Evolutionary conservation across 345 rosid species (phyloP), one percentile per base, ranked within the genome.

Genomic region (Raphanus raphanistrum): DNA sequence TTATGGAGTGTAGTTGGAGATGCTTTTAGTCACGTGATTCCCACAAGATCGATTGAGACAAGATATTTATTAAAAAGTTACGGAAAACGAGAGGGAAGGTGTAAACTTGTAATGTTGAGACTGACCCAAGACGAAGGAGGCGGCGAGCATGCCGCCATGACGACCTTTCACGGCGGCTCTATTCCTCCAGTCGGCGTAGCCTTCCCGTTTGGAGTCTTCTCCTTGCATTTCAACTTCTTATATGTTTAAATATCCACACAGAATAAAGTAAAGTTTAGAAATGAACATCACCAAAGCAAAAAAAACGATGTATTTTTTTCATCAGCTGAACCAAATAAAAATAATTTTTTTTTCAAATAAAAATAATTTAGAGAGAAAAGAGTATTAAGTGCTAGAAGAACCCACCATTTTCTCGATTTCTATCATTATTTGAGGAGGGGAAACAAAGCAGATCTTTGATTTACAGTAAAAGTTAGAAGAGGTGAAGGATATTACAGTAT

Each of bases 91-190:
- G 69, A 65, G 48, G 43, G 32, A 70, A 2, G 1, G 28, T 25
- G 26, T 59, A 69, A 38, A 41, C 11, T 57, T 68, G n/a, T 13
- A 73, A 64, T 12, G 41, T 76, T 35, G 45, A 2, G 16, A 72
- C 83, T 28, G 6, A 90, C 93, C 90, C 62, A 90, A 75, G 16
- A 84, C 89, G 70, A 87, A 90, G 55, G 87, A 87, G 52, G 93
- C 91, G 21, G 93, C 96, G 35, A 83, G 76, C 90, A 87, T 89
- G 85, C 93, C 96, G 2, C 93, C 93, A 48, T 89, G 96, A 52
- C 81, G 82, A 55, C 89, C 88, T 58, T 79, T 83, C 71, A 88
- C 55, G 21, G 96, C 88, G 8, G 90, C 83, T 77, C 79, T 79
- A 35, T 83, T 85, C 67, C 86, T 88, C 92, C 92, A 88, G 21